Base-by-base conservation (phyloP, 208 protist species). In the Vickermania spadyakhi region DNA sequence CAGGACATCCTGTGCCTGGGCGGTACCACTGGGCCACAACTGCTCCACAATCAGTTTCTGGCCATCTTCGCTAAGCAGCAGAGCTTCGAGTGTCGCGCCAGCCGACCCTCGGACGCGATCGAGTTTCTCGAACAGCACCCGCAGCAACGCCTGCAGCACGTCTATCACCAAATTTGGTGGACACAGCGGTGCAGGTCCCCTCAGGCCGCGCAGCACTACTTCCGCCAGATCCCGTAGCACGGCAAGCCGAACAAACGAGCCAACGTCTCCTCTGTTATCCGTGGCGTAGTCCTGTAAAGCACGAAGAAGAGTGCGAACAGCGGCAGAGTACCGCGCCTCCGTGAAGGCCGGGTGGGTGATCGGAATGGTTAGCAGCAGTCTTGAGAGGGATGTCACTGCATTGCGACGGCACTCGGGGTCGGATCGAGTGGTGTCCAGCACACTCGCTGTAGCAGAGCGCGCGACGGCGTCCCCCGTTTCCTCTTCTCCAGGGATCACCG, bases 261-360 rank as follows among this genome's bases (percentile, higher is more conserved):
- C 97, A 22, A 99, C 93, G 67, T 99, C 97, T 57, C 97, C 97
- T 56, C 97, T 81, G 60, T 94, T 94, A 64, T 99, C 97, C 4
- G 89, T 76, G 21, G 81, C 77, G 72, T 98, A 98, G 74, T 98
- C 96, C 3, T 92, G 66, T 30, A 90, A 61, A 7, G 77, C 79
- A 1, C 28, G 29, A 28, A 97, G 42, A 28, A 97, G 36, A 28
- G 79, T 75, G 5, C 62, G 66, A 23, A 94, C 66, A 3, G 66
- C 42, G 11, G 41, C 53, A 1, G 57, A 31, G 62, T 78, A 84
- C 57, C 72, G 66, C 28, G 51, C 62, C 11, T 58, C 11, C 7
- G 63, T 73, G 21, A 75, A 58, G 28, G 22, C 53, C 23, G 66
- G 28, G 28, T 58, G 31, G 27, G 5, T 50, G 26, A 63, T 52